Conservation (phyloP, 495 filamentous ascomycete species). For the Neurospora sp. region DNA sequence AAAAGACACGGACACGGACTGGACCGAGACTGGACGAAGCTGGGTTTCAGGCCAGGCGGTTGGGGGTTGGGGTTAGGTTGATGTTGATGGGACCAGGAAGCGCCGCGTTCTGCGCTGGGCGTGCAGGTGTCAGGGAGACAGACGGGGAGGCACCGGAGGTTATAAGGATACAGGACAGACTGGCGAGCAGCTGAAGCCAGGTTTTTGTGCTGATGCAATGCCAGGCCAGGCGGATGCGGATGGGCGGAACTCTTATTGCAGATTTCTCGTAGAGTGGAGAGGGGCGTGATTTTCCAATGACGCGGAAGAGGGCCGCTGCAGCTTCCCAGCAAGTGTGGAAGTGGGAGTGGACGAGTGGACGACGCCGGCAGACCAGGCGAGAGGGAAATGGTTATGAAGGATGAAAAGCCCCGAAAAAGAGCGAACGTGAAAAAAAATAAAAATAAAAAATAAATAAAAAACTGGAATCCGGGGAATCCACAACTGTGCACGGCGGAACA, state of each 20-base stretch:
- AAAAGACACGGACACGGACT: not conserved
- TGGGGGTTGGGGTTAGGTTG: not conserved
- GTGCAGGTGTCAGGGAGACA: not conserved
- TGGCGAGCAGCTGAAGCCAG: not conserved
- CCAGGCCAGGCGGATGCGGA: not conserved
- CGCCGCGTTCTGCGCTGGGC: not conserved
- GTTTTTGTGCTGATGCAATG: not conserved
- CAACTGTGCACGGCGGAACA: not conserved
- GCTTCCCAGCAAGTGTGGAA: not conserved
- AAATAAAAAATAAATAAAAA: not conserved
- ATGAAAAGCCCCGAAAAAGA: not conserved
- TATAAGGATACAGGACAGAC: not conserved
- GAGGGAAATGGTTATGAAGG: not conserved
- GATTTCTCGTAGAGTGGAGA: conserved; percentile 20
- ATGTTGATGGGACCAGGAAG: not conserved
- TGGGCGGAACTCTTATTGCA: conserved; percentile 8
- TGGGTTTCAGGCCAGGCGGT: not conserved
- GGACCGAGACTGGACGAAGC: not conserved
- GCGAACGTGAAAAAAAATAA: not conserved
- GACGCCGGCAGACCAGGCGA: not conserved
- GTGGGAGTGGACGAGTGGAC: not conserved
- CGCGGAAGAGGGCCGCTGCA: conserved; percentile 12
- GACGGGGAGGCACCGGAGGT: not conserved
- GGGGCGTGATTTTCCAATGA: conserved; percentile 24
- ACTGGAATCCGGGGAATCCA: not conserved